Base-by-base conservation (phyloP, 805 yeast species). In the Kodamaea restingae region DNA sequence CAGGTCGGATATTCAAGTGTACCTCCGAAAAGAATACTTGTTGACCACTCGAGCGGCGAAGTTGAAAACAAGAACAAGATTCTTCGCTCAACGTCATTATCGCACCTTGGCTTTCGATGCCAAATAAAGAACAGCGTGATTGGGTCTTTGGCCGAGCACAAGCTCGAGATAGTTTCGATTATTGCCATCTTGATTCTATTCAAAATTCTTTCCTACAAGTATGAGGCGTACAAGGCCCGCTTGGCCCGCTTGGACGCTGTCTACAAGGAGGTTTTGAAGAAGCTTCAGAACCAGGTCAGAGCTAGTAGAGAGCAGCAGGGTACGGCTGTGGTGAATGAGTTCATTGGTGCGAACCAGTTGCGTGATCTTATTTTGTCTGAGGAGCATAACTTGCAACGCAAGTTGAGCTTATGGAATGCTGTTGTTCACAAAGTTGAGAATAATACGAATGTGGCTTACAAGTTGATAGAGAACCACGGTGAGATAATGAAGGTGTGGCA, bases 401-500 rank as follows among this genome's bases (percentile, higher is more conserved):
- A 54, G 45, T 46, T 73, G 43, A 52, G 61, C 22, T 51, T 81
- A 7, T 86, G 96, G 95, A 69, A 67, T 11, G 54, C 57, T 17
- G 80, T 87, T 2, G 65, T 71, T 33, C 60, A 60, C 15, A 66
- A 62, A 22, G 73, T 88, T 4, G 95, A 86, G 47, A 61, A 65
- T 32, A 83, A 85, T 55, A 65, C 84, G 15, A 82, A 81, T 51
- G 76, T 88, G 9, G 73, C 80, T 42, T 67, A 73, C 12, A 70
- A 76, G 27, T 71, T 81, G 40, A 61, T 77, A 40, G 97, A 88
- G 55, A 71, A 81, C 20, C 84, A 83, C 52, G 96, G 97, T 12
- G 96, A 88, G 48, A 84, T 88, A 44, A 78, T 84, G 73, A 79
- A 80, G 54, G 86, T 86, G 25, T 85, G 95, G 87, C 88, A 87